Base-by-base conservation (phyloP, 2,329 filamentous ascomycete species). In the Albophoma yamanashiensis region DNA sequence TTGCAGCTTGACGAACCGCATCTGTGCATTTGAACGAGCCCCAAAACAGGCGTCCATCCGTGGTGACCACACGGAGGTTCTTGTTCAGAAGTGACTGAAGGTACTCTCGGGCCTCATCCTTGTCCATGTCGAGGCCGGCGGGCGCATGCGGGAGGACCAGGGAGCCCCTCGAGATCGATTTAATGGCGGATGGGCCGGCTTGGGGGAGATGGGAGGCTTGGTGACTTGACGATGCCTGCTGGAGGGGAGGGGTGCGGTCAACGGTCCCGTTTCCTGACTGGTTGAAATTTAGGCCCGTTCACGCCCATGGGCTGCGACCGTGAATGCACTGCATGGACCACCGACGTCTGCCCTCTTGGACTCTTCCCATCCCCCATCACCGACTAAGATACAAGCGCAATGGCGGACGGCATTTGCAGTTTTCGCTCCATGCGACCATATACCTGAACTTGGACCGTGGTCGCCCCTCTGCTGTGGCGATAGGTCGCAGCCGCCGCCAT, bases 21-120 rank as follows among this genome's bases (percentile, higher is more conserved):
- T 99, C 94, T 38, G 92, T 97, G 78, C 94, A 99, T 75, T 95
- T 97, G 76, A 99, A 89, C 64, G 86, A 82, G 25, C 94, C 94
- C 59, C 92, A 85, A 73, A 97, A 99, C 72, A 96, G 86, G 62
- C 94, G 89, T 20, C 84, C 85, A 71, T 97, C 93, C 5, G 86
- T 89, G 17, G 89, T 90, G 67, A 89, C 84, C 59, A 97, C 78
- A 61, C 92, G 87, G 40, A 97, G 76, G 45, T 85, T 89, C 72
- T 90, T 90, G 72, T 89, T 89, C 58, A 96, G 78, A 57, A 95
- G 83, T 31, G 86, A 84, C 40, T 75, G 72, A 36, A 91, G 79
- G 68, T 83, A 89, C 52, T 73, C 68, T 60, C 77, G 75, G 25
- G 84, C 82, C 67, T 82, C 77, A 50, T 77, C 71, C 66, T 82